These are phyloP conservation scores for Botrytis paeoniae DNA, from an alignment of 2,329 filamentous ascomycete genomes.

Conservation along the genomic window DNA sequence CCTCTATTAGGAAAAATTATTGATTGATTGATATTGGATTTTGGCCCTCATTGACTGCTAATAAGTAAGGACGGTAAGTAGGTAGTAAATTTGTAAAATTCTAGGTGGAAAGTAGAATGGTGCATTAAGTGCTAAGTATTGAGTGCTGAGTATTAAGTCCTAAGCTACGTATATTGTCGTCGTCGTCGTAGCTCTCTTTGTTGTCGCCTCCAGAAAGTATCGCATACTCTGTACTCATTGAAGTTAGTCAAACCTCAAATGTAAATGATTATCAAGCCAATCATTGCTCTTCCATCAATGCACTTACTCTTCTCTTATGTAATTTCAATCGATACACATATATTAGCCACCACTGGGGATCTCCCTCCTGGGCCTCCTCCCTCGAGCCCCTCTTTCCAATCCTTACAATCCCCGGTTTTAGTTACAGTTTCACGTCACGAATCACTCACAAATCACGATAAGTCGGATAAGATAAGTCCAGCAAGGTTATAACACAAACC, in stretches of 20 bases:
- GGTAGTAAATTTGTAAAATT: background rate
- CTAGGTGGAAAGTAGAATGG: background rate
- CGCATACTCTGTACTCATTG: background rate
- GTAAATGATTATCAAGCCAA: background rate
- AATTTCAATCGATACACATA: background rate
- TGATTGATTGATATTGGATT: background rate
- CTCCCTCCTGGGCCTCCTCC: background rate
- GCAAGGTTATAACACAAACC: background rate
- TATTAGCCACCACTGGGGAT: background rate
- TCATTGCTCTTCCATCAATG: background rate
- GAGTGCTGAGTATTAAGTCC: background rate
- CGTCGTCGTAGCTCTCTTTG: background rate
- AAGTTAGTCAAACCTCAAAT: background rate
- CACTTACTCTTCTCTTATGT: slow-evolving; percentile 5
- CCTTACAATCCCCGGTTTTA: background rate
- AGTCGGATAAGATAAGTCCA: slow-evolving; percentile 1
- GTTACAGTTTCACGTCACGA: background rate
- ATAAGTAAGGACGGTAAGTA: background rate
- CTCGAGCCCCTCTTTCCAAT: background rate
- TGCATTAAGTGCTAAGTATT: no score
- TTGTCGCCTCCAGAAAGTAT: background rate
- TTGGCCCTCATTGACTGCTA: background rate
- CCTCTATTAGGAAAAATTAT: background rate
- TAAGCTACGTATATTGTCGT: background rate
- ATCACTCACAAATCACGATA: background rate